A percentile compares a stretch with the other conserved stretches of the same genome.
phyloP scores from a whole-genome alignment of 805 yeast genomes.

The Candida sithepensis region DNA sequence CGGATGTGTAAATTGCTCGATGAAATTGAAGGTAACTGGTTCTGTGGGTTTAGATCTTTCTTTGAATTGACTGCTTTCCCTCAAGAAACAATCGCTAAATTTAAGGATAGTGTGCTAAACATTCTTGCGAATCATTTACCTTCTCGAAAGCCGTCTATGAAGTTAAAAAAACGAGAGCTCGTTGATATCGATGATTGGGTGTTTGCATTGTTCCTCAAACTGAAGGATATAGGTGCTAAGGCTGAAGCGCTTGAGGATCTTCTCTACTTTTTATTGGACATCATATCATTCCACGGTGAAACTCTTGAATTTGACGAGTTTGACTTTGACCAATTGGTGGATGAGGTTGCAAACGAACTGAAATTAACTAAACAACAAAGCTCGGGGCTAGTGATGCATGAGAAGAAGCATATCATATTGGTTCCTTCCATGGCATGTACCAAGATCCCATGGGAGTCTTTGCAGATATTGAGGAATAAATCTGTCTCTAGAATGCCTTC shows the following conservation, averaged over 20 bases:
- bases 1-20: constrained; percentile 50
- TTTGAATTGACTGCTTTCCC: constrained; percentile 39
- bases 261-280: constrained; percentile 58
- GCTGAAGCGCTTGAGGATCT: constrained; percentile 53
- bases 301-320: constrained; percentile 62
- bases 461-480: constrained; percentile 47
- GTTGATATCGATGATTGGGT: constrained; percentile 42
- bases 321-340: constrained; percentile 52
- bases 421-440: constrained; percentile 65
- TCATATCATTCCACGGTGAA: constrained; percentile 59
- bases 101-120: constrained; percentile 35
- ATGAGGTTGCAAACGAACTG: constrained; percentile 47
- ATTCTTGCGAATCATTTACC: constrained; percentile 47
- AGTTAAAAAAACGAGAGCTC: constrained; percentile 4
- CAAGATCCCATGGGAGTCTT: constrained; percentile 88
- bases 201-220: constrained; percentile 47
- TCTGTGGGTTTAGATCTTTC: constrained; percentile 72
- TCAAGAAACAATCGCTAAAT: constrained; percentile 24
- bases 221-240: constrained; percentile 37
- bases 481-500: constrained; percentile 81
- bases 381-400: too few relatives aligned
- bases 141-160: constrained; percentile 4
- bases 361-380: constrained; percentile 25
- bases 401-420: constrained; percentile 56
- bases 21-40: constrained; percentile 61